Percentiles rank a stretch among this genome's conserved stretches.
phyloP scores from a whole-genome alignment of 176 grass and related monocot genomes.

The Tuctoria greenei region DNA sequence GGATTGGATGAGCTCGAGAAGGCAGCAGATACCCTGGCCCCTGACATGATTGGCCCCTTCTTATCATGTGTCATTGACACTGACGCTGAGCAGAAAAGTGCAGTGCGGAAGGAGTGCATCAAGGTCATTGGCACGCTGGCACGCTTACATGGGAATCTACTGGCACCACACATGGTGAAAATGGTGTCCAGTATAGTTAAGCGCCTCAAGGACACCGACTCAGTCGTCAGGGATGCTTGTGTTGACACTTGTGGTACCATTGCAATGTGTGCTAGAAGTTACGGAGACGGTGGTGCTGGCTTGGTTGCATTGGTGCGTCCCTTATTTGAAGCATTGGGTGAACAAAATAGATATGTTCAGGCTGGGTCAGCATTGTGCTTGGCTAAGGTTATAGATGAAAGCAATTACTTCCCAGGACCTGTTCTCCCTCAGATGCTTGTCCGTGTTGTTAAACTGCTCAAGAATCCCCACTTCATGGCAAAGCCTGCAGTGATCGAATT shows the following conservation, averaged over 20 bases:
- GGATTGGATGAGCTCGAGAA: conserved; percentile 68
- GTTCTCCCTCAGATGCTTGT: conserved; percentile 79
- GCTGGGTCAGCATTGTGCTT: conserved; percentile 80
- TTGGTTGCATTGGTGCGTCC: conserved; percentile 70
- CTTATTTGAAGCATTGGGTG: conserved; percentile 82
- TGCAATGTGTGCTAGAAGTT: conserved; percentile 47
- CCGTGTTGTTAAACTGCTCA: conserved; percentile 87
- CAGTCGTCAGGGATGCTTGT: conserved; percentile 84
- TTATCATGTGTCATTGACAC: conserved; percentile 80
- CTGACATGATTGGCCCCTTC: conserved; percentile 80
- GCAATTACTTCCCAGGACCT: conserved; percentile 59
- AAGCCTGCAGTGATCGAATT: conserved; percentile 86
- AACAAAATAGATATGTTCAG: conserved; percentile 86
- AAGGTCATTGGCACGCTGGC: conserved; percentile 69
- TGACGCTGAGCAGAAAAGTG: conserved; percentile 77
- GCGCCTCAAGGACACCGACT: conserved; percentile 81
- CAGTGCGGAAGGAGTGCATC: conserved; percentile 77
- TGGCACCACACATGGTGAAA: conserved; percentile 68
- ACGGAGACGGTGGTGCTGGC: conserved; percentile 46
- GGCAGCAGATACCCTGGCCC: conserved; percentile 43
- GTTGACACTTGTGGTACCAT: conserved; percentile 82
- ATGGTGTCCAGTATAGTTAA: conserved; percentile 66
- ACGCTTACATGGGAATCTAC: conserved; percentile 48
- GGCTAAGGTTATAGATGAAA: conserved; percentile 85
- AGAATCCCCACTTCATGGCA: conserved; percentile 97